These are phyloP conservation scores for Anisodus tanguticus DNA, from an alignment of 257 asterid species.

Conservation along the genomic window DNA sequence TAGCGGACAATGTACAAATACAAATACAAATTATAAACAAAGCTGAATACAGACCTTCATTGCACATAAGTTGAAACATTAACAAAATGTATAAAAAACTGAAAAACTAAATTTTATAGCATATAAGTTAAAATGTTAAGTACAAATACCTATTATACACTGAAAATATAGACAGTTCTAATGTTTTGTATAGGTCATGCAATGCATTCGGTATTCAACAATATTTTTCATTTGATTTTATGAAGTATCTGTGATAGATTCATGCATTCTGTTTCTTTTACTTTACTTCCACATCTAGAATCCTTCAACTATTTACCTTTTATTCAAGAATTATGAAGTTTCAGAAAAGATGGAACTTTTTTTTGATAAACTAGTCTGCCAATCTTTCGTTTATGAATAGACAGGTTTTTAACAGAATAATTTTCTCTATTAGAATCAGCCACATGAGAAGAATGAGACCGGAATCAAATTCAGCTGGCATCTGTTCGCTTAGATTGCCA, in stretches of 20 bases:
- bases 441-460: too few relatives aligned
- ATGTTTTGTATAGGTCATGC: neutral
- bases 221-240: conserved; percentile 19
- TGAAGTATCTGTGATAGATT: neutral
- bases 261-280: neutral
- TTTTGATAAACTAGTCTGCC: neutral
- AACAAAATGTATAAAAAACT: neutral
- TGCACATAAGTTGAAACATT: neutral
- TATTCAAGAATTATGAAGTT: neutral
- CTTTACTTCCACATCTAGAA: conserved; percentile 1
- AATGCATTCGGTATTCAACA: neutral
- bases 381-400: conserved; percentile 9
- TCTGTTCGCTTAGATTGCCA: too few relatives aligned
- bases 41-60: neutral
- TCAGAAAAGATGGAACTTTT: neutral
- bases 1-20: neutral
- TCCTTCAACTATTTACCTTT: conserved; percentile 10
- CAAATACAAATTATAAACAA: neutral
- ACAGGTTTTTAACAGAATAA: neutral
- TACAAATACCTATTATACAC: neutral
- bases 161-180: neutral
- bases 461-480: too few relatives aligned
- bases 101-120: neutral
- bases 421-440: too few relatives aligned
- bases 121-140: conserved; percentile 10